phyloP scores from a whole-genome alignment of 305 asterid genomes.

The Euphrasia arctica region DNA sequence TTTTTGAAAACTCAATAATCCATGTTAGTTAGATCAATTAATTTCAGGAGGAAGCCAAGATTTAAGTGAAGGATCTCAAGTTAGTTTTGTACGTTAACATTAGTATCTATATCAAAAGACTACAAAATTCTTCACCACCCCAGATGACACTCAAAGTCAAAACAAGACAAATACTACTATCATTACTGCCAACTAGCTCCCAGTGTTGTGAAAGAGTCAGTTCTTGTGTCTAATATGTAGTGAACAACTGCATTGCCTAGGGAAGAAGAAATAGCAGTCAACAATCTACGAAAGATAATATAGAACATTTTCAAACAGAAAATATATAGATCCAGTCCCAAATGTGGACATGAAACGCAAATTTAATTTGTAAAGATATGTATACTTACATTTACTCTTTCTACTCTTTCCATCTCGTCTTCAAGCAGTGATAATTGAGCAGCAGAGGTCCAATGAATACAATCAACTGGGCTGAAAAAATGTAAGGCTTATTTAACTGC shows the following conservation, averaged over 20 bases:
- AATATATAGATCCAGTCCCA: conserved; percentile 8
- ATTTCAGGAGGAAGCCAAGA: neutral
- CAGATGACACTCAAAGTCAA: neutral
- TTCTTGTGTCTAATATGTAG: neutral
- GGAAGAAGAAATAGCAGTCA: neutral
- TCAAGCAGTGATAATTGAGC: conserved; percentile 91
- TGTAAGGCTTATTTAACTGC: conserved; percentile 29
- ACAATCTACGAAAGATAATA: neutral
- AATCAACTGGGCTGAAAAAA: conserved; percentile 95
- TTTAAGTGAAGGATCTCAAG: neutral
- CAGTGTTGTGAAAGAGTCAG: neutral
- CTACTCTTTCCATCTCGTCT: conserved; percentile 98
- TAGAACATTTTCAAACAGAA: conserved; percentile 12
- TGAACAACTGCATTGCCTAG: neutral
- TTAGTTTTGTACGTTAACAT: no score
- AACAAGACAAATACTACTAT: conserved; percentile 4
- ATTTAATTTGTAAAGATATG: neutral
- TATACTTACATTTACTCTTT: conserved; percentile 86
- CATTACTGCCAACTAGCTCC: conserved; percentile 3
- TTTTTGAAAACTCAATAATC: no score
- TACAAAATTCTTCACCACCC: neutral
- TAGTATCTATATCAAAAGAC: neutral
- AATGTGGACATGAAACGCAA: conserved; percentile 4
- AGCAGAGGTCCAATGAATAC: conserved; percentile 96
- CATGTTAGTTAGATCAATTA: no score